phyloP scores from a whole-genome alignment of 331 rosid genomes.

The Quercus tomentella region DNA sequence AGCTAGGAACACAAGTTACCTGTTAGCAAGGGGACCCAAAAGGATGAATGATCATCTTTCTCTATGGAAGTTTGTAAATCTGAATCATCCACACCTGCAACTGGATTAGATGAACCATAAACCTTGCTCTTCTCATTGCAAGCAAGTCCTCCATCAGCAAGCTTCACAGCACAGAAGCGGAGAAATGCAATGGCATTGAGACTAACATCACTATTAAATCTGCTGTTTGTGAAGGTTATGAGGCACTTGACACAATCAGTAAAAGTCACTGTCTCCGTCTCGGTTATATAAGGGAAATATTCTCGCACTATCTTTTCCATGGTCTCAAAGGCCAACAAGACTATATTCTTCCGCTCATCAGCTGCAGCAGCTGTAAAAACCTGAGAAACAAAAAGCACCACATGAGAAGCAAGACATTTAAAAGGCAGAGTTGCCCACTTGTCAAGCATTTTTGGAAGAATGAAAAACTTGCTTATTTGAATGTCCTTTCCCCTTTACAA shows the following conservation, averaged over 20 bases:
- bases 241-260: constrained; percentile 98
- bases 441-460: background rate
- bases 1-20: constrained; percentile 46
- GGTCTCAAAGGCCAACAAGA: constrained; percentile 93
- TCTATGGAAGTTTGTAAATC: constrained; percentile 38
- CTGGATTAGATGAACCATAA: constrained; percentile 37
- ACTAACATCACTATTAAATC: constrained; percentile 98
- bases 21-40: constrained; percentile 92
- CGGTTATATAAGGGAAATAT: constrained; percentile 94
- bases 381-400: constrained; percentile 42
- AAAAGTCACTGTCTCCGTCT: constrained; percentile 90
- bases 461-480: background rate
- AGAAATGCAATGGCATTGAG: constrained; percentile 99
- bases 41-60: constrained; percentile 77
- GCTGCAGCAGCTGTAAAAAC: constrained; percentile 97
- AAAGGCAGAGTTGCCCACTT: background rate
- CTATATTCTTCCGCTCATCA: constrained; percentile 92
- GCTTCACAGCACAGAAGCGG: constrained; percentile 98
- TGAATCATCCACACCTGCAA: constrained; percentile 37
- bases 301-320: constrained; percentile 99
- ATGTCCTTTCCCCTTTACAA: background rate
- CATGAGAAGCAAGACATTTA: constrained; percentile 21
- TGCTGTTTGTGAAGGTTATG: constrained; percentile 91
- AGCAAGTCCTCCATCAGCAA: constrained; percentile 97
- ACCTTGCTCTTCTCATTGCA: constrained; percentile 53